Percentiles rank a stretch among this genome's conserved stretches.
Conservation (phyloP, 257 asterid genomes). For the Primulina huaijiensis region DNA sequence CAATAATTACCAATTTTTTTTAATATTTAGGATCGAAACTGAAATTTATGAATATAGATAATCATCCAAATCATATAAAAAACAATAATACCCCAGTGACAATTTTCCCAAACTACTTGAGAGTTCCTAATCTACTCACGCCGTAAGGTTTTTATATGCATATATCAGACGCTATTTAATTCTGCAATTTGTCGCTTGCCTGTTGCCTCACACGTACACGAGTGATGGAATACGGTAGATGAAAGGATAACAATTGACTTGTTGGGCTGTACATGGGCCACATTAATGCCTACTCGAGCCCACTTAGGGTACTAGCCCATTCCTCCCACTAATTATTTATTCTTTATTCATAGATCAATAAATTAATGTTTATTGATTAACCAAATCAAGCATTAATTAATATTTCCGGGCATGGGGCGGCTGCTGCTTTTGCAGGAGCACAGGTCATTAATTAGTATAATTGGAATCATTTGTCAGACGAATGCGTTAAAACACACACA, state of each 20-base stretch:
- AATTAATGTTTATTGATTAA: too few relatives aligned
- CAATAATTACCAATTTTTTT: too few relatives aligned
- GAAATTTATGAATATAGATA: too few relatives aligned
- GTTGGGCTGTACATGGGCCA: slow-evolving; percentile 29
- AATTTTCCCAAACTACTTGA: too few relatives aligned
- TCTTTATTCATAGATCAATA: background rate
- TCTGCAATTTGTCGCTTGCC: background rate
- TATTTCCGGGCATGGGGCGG: too few relatives aligned
- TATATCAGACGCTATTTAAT: background rate
- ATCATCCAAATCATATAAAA: too few relatives aligned
- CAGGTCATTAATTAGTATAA: background rate
- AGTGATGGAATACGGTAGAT: too few relatives aligned
- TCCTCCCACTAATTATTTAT: background rate
- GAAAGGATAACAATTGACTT: slow-evolving; percentile 7
- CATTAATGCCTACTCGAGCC: slow-evolving; percentile 29
- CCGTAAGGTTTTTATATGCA: background rate
- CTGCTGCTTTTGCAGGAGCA: background rate
- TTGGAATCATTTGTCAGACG: background rate
- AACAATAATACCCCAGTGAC: too few relatives aligned
- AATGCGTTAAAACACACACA: background rate
- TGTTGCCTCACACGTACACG: background rate
- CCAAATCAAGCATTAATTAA: too few relatives aligned
- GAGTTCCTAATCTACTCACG: too few relatives aligned
- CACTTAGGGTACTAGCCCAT: slow-evolving; percentile 21
- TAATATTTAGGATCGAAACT: too few relatives aligned